Evolutionary conservation across 2,329 filamentous ascomycete species (phyloP).

Genomic region (Blastomyces silverae): DNA sequence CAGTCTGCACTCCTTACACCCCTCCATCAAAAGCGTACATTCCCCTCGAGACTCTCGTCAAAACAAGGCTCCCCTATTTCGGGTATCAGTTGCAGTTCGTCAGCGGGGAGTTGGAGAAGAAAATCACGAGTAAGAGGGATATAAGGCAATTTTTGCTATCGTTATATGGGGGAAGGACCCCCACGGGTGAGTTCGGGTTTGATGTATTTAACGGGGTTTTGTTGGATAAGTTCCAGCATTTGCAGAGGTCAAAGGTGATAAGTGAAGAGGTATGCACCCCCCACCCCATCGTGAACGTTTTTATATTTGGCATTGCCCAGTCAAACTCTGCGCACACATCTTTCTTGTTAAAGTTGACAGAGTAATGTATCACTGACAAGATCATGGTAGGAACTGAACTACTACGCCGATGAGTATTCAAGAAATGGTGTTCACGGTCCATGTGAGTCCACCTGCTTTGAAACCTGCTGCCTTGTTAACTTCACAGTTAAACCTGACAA

Average conservation of each 20-base stretch:
- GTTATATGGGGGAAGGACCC: slow-evolving; percentile 60
- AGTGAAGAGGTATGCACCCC: slow-evolving; percentile 48
- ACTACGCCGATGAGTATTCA: slow-evolving; percentile 67
- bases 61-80: slow-evolving; percentile 58
- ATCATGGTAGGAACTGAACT: slow-evolving; percentile 57
- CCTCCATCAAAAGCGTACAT: slow-evolving; percentile 50
- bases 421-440: slow-evolving; percentile 69
- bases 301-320: background rate
- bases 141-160: slow-evolving; percentile 64
- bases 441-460: slow-evolving; percentile 36
- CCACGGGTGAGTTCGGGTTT: slow-evolving; percentile 53
- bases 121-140: slow-evolving; percentile 52
- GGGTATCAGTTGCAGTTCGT: slow-evolving; percentile 77
- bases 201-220: slow-evolving; percentile 55
- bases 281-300: background rate
- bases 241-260: slow-evolving; percentile 55
- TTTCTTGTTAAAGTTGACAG: slow-evolving; percentile 3
- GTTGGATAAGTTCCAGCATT: slow-evolving; percentile 54
- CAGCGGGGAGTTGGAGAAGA: slow-evolving; percentile 58
- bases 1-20: slow-evolving; percentile 69
- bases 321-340: slow-evolving; percentile 1
- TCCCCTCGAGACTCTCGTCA: slow-evolving; percentile 55
- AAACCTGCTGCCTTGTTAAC: background rate
- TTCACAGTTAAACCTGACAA: background rate
- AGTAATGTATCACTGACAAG: slow-evolving; percentile 2